phyloP scores from a whole-genome alignment of 2,329 filamentous ascomycete genomes.

The Golovinomyces cichoracearum region DNA sequence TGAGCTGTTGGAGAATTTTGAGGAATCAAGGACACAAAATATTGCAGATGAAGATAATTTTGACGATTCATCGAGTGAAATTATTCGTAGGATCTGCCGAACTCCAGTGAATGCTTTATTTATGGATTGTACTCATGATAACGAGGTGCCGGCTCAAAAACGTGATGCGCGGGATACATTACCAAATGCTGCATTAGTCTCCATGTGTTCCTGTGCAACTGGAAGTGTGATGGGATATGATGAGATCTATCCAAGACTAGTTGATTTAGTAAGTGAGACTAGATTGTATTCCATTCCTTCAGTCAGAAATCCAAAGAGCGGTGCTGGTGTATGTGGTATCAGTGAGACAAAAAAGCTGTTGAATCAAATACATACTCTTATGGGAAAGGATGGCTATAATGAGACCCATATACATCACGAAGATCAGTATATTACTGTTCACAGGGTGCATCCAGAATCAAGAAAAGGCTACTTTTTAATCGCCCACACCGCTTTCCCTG shows the following conservation, averaged over 20 bases:
- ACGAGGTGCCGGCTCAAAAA: slow-evolving; percentile 87
- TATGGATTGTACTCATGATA: slow-evolving; percentile 99
- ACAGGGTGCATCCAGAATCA: slow-evolving; percentile 75
- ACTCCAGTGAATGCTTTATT: slow-evolving; percentile 79
- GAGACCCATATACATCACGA: slow-evolving; percentile 96
- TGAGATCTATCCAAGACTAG: slow-evolving; percentile 73
- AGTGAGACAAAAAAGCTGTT: slow-evolving; percentile 74
- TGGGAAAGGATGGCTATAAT: slow-evolving; percentile 84
- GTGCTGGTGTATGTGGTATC: slow-evolving; percentile 57
- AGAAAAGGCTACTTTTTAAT: slow-evolving; percentile 88
- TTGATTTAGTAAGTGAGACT: slow-evolving; percentile 82
- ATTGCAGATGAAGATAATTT: slow-evolving; percentile 13
- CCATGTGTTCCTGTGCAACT: slow-evolving; percentile 83
- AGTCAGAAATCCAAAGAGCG: slow-evolving; percentile 32
- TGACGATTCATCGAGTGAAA: slow-evolving; percentile 16
- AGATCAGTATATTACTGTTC: slow-evolving; percentile 84
- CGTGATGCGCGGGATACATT: slow-evolving; percentile 81
- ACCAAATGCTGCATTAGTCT: slow-evolving; percentile 76
- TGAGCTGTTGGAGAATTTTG: slow-evolving; percentile 65
- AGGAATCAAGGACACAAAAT: slow-evolving; percentile 22
- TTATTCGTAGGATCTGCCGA: slow-evolving; percentile 60
- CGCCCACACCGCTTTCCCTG: slow-evolving; percentile 84
- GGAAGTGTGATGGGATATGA: slow-evolving; percentile 97
- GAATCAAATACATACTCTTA: slow-evolving; percentile 80
- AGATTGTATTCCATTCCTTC: slow-evolving; percentile 57